phyloP scores from a whole-genome alignment of 768 basidiomycete species.

The Trametes cinnabarina region DNA sequence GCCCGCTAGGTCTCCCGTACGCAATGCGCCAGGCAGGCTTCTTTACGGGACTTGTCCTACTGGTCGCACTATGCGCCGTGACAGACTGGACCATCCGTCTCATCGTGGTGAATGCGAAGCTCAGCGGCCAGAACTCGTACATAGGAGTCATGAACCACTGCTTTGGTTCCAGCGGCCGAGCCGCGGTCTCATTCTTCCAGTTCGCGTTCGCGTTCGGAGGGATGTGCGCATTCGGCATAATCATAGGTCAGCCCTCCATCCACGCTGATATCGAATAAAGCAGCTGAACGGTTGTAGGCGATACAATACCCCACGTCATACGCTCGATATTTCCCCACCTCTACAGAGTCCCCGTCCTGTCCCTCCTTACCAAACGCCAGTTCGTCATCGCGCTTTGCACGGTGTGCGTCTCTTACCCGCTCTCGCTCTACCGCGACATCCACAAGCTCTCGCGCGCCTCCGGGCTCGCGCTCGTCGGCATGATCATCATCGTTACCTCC shows the following conservation, averaged over 20 bases:
- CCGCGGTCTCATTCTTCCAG: constrained; percentile 94
- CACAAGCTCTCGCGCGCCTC: constrained; percentile 95
- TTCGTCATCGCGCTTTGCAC: constrained; percentile 90
- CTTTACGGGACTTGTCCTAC: constrained; percentile 78
- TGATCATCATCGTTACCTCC: constrained; percentile 87
- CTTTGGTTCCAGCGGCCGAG: constrained; percentile 88
- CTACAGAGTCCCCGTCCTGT: constrained; percentile 66
- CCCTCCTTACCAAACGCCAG: constrained; percentile 77
- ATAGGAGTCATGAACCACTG: constrained; percentile 93
- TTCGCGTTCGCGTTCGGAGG: constrained; percentile 98
- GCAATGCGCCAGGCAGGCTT: constrained; percentile 95
- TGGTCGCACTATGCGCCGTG: constrained; percentile 74
- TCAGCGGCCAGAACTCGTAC: constrained; percentile 89
- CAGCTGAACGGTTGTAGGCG: constrained; percentile 49
- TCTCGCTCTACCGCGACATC: constrained; percentile 95
- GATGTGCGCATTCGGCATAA: constrained; percentile 98
- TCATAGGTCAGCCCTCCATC: constrained; percentile 53
- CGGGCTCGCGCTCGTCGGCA: constrained; percentile 85
- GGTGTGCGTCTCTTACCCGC: constrained; percentile 85
- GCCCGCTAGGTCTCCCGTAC: constrained; percentile 76
- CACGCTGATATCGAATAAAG: not conserved
- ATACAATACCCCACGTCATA: constrained; percentile 94
- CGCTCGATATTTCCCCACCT: constrained; percentile 75
- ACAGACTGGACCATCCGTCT: constrained; percentile 99
- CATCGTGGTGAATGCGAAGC: constrained; percentile 93